Percentiles rank a stretch among this genome's conserved stretches.
These are phyloP conservation scores for Yamadazyma scolyti DNA, from an alignment of 805 yeast genomes.

Conservation along the genomic window DNA sequence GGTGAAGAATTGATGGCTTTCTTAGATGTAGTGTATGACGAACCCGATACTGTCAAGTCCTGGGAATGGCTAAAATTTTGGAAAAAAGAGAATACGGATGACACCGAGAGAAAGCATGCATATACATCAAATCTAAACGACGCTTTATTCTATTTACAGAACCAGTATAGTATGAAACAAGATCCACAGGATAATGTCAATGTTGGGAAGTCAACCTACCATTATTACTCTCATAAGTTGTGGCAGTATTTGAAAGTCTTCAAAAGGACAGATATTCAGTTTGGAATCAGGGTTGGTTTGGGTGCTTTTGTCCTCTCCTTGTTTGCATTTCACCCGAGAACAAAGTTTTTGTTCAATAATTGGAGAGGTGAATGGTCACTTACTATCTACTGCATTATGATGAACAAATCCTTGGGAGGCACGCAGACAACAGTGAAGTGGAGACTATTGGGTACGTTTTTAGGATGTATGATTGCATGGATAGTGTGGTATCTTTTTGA, in stretches of 20 bases:
- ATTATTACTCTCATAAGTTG: conserved; percentile 19
- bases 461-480: conserved; percentile 66
- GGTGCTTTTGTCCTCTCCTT: conserved; percentile 67
- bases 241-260: conserved; percentile 54
- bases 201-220: conserved; percentile 2
- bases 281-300: conserved; percentile 74
- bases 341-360: conserved; percentile 50
- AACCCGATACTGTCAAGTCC: conserved; percentile 21
- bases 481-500: conserved; percentile 55
- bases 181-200: conserved; percentile 4
- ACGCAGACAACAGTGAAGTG: conserved; percentile 75
- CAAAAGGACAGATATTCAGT: conserved; percentile 65
- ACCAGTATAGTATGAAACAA: conserved; percentile 15
- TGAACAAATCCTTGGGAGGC: conserved; percentile 83
- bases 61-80: conserved; percentile 58
- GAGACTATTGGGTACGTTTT: conserved; percentile 69
- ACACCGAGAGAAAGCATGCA: conserved; percentile 2
- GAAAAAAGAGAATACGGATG: conserved; percentile 17
- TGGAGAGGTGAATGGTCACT: conserved; percentile 87
- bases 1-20: conserved; percentile 54
- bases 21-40: conserved; percentile 39
- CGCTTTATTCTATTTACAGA: conserved; percentile 28
- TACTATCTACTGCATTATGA: conserved; percentile 76
- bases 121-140: conserved; percentile 25
- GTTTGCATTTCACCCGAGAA: conserved; percentile 61